Conservation (phyloP, 768 basidiomycete genomes). For the Hygrophoropsis aurantiaca region DNA sequence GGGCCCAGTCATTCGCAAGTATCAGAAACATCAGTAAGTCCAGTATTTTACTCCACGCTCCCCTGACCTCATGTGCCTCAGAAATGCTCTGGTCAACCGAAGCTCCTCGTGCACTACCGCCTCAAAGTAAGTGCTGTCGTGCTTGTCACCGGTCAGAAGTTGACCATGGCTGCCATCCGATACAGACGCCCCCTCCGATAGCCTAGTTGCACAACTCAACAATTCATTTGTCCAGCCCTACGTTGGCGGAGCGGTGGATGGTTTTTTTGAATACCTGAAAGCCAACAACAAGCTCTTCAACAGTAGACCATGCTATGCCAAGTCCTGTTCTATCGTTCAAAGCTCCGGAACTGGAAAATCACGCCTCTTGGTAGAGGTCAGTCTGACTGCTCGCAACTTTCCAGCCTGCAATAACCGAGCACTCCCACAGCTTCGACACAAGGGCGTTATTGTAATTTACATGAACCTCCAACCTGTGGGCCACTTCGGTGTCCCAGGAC, state of each 20-base stretch:
- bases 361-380: constrained; percentile 9
- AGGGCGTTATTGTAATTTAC: constrained; percentile 14
- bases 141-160: too few species aligned
- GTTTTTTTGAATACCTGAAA: constrained; percentile 18
- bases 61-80: too few species aligned
- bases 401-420: not conserved
- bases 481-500: constrained; percentile 11
- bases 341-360: constrained; percentile 22
- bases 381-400: not conserved
- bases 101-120: too few species aligned
- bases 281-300: constrained; percentile 5
- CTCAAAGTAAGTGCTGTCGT: too few species aligned
- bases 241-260: constrained; percentile 5
- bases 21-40: too few species aligned
- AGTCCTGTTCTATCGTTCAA: constrained; percentile 13
- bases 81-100: too few species aligned
- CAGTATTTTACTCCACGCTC: too few species aligned
- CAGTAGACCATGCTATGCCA: constrained; percentile 2
- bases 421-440: constrained; percentile 10
- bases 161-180: too few species aligned
- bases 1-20: too few species aligned
- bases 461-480: constrained; percentile 9
- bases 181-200: too few species aligned
- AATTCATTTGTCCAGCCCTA: constrained; percentile 3
- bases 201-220: too few species aligned